These are phyloP conservation scores for Alnus glutinosa DNA, from an alignment of 306 rosid species.

Conservation along the genomic window DNA sequence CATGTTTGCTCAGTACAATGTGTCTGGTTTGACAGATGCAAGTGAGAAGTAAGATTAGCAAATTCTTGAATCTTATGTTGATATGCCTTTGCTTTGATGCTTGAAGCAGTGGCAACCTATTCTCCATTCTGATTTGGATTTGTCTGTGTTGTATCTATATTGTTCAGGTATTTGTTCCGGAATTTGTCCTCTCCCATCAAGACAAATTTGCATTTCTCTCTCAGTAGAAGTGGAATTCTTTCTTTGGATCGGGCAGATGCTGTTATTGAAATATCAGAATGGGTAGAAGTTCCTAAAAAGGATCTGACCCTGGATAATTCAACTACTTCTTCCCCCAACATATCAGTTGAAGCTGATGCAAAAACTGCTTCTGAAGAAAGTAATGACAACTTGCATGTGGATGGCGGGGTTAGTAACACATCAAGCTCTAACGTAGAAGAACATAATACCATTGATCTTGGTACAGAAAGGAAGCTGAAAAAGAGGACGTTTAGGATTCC, in stretches of 20 bases:
- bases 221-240: conserved; percentile 91
- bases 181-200: conserved; percentile 89
- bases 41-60: conserved; percentile 74
- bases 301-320: conserved; percentile 76
- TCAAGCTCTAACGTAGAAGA: conserved; percentile 54
- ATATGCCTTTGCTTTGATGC: conserved; percentile 31
- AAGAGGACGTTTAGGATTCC: conserved; percentile 86
- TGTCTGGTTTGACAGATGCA: conserved; percentile 81
- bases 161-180: conserved; percentile 74
- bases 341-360: conserved; percentile 57
- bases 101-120: conserved; percentile 9
- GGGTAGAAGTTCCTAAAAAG: conserved; percentile 89
- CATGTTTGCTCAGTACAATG: conserved; percentile 62
- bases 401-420: conserved; percentile 44
- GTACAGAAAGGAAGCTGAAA: conserved; percentile 74
- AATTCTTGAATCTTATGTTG: conserved; percentile 13
- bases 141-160: conserved; percentile 24
- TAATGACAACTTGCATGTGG: conserved; percentile 48
- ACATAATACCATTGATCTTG: conserved; percentile 46
- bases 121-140: conserved; percentile 25
- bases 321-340: conserved; percentile 55
- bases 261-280: conserved; percentile 83
- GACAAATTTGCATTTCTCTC: conserved; percentile 83
- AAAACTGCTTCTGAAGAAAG: conserved; percentile 58
- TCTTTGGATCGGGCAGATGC: conserved; percentile 96